Evolutionary conservation across 1,139 yeast species (phyloP).

Genomic region (Scheffersomyces cryptocercus): DNA sequence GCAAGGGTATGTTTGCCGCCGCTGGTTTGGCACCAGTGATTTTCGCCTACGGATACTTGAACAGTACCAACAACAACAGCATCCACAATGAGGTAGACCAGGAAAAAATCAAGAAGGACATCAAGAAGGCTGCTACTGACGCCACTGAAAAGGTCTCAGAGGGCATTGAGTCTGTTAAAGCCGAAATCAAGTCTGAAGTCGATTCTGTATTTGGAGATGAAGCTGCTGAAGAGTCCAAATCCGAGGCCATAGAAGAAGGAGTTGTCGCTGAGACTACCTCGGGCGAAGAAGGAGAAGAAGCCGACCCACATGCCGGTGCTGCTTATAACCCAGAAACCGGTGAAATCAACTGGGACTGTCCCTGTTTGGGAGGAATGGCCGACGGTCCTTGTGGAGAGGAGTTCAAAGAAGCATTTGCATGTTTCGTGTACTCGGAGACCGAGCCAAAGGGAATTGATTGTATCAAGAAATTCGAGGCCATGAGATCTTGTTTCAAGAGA

Average conservation of each 20-base stretch:
- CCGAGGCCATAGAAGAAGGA: conserved; percentile 22
- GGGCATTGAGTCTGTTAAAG: conserved; percentile 4
- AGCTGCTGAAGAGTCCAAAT: conserved; percentile 2
- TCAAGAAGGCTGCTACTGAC: conserved; percentile 1
- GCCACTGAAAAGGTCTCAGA: neutral
- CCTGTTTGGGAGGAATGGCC: conserved; percentile 99
- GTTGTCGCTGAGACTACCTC: conserved; percentile 8
- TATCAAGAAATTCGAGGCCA: conserved; percentile 82
- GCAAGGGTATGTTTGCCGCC: conserved; percentile 10
- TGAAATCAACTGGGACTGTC: conserved; percentile 99
- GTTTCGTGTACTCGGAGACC: conserved; percentile 91
- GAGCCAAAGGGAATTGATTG: conserved; percentile 99
- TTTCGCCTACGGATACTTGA: conserved; percentile 10
- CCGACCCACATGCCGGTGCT: conserved; percentile 44
- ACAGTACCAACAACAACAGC: conserved; percentile 8
- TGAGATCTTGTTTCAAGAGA: conserved; percentile 94
- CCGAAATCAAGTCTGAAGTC: conserved; percentile 6
- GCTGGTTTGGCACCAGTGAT: conserved; percentile 16
- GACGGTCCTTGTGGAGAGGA: conserved; percentile 98
- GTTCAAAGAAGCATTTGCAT: conserved; percentile 93
- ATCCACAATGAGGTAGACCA: conserved; percentile 6
- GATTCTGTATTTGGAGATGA: conserved; percentile 10
- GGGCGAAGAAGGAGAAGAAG: conserved; percentile 17
- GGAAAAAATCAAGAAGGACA: conserved; percentile 2
- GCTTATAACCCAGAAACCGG: conserved; percentile 98